Evolutionary conservation across 768 basidiomycete species (phyloP).

Genomic region (Pulveroboletus sp.): DNA sequence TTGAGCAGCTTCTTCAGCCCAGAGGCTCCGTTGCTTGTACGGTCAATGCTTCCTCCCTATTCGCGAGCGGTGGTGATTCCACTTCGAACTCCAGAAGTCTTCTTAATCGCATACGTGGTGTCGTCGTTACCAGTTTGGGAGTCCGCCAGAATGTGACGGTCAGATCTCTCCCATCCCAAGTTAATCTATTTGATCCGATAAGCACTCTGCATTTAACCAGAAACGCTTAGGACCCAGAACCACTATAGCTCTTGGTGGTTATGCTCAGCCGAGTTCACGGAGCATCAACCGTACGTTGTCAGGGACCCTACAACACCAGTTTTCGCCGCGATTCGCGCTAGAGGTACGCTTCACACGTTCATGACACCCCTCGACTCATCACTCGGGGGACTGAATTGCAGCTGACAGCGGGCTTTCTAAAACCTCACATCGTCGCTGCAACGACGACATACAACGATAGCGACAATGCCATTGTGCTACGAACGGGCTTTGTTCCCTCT

Average conservation of each 20-base stretch:
- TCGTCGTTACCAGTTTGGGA: constrained; percentile 32
- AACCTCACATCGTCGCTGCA: constrained; percentile 38
- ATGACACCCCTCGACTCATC: constrained; percentile 7
- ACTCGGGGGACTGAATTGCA: constrained; percentile 19
- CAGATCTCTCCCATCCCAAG: constrained; percentile 14
- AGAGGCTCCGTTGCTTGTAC: constrained; percentile 42
- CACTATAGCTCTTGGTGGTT: constrained; percentile 36
- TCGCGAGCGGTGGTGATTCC: constrained; percentile 33
- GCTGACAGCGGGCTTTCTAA: constrained; percentile 38
- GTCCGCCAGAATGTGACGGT: constrained; percentile 46
- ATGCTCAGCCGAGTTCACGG: constrained; percentile 27
- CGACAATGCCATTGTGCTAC: constrained; percentile 41
- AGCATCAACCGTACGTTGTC: constrained; percentile 41
- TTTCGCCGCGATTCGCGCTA: constrained; percentile 57
- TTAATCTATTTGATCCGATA: constrained; percentile 20
- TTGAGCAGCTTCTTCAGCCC: constrained; percentile 40
- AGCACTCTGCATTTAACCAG: constrained; percentile 30
- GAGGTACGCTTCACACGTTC: constrained; percentile 34
- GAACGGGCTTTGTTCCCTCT: constrained; percentile 34
- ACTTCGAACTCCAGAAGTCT: constrained; percentile 23
- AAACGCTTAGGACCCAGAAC: constrained; percentile 46
- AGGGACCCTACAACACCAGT: constrained; percentile 73
- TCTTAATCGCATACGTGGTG: constrained; percentile 34
- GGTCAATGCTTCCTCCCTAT: constrained; percentile 48
- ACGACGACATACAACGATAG: constrained; percentile 46